Base-by-base conservation (phyloP, 1,139 yeast species). In the Yamadazyma dendronema region DNA sequence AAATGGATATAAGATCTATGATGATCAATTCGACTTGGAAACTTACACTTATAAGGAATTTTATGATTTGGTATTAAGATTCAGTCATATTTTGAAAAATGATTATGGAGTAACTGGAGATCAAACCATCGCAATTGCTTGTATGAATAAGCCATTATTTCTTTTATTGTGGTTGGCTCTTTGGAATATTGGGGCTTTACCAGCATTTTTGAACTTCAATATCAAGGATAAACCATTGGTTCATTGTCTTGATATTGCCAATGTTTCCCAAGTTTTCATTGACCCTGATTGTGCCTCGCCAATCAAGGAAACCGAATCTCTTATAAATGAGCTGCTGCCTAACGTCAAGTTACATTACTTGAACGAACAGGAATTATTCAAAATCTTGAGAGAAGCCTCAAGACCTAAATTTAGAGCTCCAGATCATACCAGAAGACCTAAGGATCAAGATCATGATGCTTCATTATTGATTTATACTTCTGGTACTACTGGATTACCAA, bases 401-500 rank as follows among this genome's bases (percentile, higher is more conserved):
- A 65, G 78, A 15, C 78, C 80, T 3, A 62, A 63, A 43, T 72
- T 74, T 48, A 63, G 88, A 48, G 80, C 83, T 38, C 63, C 71
- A 0, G 81, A 81, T 50, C 44, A 59, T 3, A 60, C 76, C 8
- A 75, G 92, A 62, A 74, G 84, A 47, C 74, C 77, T 3, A 62
- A 60, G 5, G 79, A 78, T 41, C 58, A 66, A 7, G 86, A 81
- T 54, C 76, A 69, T 49, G 77, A 79, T 40, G 76, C 92, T 9
- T 81, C 87, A 25, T 74, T 83, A 44, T 72, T 87, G 50, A 86
- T 92, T 40, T 90, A 84, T 58, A 92, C 98, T 1, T 85, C 95
- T 0, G 98, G 98, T 31, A 90, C 97, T 8, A 88, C 97, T 0
- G 97, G 97, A 0, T 64, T 89, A 46, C 97, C 98, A 11, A 92